Base-by-base conservation (phyloP, 2,329 filamentous ascomycete genomes). In the Venturia pyrina region DNA sequence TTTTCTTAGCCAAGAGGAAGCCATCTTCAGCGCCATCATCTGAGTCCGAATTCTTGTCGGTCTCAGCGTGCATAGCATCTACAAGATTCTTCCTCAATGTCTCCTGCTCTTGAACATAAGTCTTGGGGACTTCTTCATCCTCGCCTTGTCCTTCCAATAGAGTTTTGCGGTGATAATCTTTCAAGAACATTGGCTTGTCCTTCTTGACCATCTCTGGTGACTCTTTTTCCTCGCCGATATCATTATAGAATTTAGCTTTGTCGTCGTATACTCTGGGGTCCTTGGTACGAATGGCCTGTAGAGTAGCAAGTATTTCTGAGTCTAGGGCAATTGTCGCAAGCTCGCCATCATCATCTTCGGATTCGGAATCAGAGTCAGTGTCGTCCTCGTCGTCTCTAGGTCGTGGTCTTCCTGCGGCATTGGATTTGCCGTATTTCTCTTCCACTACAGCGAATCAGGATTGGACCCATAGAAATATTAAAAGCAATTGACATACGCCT, bases 161-260 rank as follows among this genome's bases (percentile, higher is more conserved):
- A 72, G 93, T 96, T 75, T 95, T 86, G 68, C 93, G 88, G 73
- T 99, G 95, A 76, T 97, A 99, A 76, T 99, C 92, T 70, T 85
- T 85, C 65, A 99, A 81, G 68, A 85, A 91, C 79, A 99, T 87
- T 0, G 93, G 88, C 78, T 96, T 96, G 68, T 95, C 87, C 74
- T 89, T 88, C 76, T 88, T 87, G 7, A 75, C 69, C 15, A 66
- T 68, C 13, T 67, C 69, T 53, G 66, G 71, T 21, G 40, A 69
- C 6, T 72, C 69, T 17, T 71, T 69, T 28, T 75, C 59, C 32
- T 85, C 83, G 5, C 89, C 85, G 66, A 85, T 79, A 15, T 87
- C 81, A 50, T 81, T 80, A 78, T 93, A 97, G 78, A 98, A 98
- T 21, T 84, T 91, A 69, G 83, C 83, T 43, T 87, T 83, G 68